A percentile compares a stretch with the other conserved stretches of the same genome.
Conservation (phyloP, 768 basidiomycete genomes). For the Cantharellus cinnabarinus region DNA sequence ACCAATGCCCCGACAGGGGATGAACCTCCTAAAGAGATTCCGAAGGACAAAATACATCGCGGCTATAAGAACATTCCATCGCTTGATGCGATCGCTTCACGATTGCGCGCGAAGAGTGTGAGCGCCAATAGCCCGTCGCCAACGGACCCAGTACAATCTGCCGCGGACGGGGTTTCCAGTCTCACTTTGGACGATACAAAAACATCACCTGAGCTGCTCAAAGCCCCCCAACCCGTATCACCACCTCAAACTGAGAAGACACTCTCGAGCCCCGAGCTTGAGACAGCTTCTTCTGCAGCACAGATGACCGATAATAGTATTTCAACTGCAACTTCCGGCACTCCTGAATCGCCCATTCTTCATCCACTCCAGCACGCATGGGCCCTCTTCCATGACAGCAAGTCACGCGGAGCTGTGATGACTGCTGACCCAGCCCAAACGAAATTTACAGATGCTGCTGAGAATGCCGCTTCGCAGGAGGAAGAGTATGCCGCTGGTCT, state of each 20-base stretch:
- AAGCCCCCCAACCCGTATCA: conserved; percentile 68
- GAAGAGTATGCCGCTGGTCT: conserved; percentile 64
- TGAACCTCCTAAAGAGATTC: background rate
- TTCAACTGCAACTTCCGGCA: background rate
- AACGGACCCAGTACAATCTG: background rate
- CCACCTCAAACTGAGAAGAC: conserved; percentile 16
- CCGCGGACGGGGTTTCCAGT: conserved; percentile 32
- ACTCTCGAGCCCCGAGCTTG: background rate
- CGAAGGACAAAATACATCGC: conserved; percentile 23
- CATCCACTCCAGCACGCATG: conserved; percentile 74
- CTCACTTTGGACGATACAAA: conserved; percentile 28
- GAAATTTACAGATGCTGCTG: conserved; percentile 12
- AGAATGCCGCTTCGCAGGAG: background rate
- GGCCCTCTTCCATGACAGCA: conserved; percentile 83
- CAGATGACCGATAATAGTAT: background rate
- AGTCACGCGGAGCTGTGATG: conserved; percentile 35
- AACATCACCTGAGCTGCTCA: conserved; percentile 23
- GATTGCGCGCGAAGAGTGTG: conserved; percentile 22
- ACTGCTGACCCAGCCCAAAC: conserved; percentile 26
- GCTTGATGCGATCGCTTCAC: conserved; percentile 67
- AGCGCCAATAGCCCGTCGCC: background rate
- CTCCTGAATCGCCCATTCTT: background rate
- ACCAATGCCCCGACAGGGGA: background rate
- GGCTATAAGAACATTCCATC: conserved; percentile 81
- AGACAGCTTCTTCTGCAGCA: background rate